Evolutionary conservation across 1,284 basidiomycete species (phyloP), one percentile per base, ranked within the genome.

Genomic region (Meira miltonrushii): DNA sequence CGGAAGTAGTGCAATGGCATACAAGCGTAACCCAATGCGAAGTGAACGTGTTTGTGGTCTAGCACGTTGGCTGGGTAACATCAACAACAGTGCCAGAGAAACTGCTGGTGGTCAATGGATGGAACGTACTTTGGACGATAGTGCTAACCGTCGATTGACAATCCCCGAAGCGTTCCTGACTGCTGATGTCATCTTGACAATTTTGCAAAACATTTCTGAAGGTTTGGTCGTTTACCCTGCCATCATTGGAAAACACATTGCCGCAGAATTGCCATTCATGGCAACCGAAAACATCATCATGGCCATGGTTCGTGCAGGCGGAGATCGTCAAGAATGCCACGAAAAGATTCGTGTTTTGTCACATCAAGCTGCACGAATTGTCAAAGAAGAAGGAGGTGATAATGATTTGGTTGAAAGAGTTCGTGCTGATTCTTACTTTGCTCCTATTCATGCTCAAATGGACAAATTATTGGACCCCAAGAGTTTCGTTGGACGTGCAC

Each of bases 1-100:
- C 69, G 95, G 95, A n/a, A 79, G 78, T 62, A 77, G 68, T n/a
- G 93, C 93, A 15, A 99, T 99, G 94, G 94, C 95, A 1, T 99
- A 99, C 86, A 98, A 99, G 82, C 86, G 95, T 62, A 98, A 99
- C 81, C 95, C 95, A 1, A 99, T 99, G 95, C 90, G 95, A 58
- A 93, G 86, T 62, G 95, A 99, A 81, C 88, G 95, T 50, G 89
- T 96, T 54, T 99, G 95, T 83, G 92, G 89, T 71, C 85, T 99
- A 48, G 84, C 94, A 19, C 83, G 95, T 90, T 95, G 91, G 86
- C 87, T 54, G 10, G 72, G 74, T 9, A 76, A 76, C 54, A 65
- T 69, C 9, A 60, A 68, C 52, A 68, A 67, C 65, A 70, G 61
- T n/a, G 71, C 75, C 8, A 66, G 74, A 23, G 74, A 76, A 55